A percentile compares a stretch with the other conserved stretches of the same genome.
Evolutionary conservation across 345 rosid species (phyloP).

Genomic region (Aquilaria yunnanensis): DNA sequence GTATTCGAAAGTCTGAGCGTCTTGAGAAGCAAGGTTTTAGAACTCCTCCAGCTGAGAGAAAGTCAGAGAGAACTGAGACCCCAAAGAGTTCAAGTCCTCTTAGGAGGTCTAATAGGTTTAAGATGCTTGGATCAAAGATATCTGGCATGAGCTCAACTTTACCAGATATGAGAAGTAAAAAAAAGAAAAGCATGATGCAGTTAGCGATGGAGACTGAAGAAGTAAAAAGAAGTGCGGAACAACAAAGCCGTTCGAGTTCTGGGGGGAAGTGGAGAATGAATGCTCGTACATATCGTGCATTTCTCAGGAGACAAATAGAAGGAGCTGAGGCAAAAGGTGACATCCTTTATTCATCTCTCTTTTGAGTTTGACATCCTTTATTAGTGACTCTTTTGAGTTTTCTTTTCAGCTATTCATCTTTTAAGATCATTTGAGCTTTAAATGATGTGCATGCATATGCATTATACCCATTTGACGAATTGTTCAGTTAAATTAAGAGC

Average conservation of each 20-base stretch:
- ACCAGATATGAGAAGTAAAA: conserved; percentile 22
- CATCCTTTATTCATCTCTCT: background rate
- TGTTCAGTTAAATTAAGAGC: conserved; percentile 4
- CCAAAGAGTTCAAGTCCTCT: conserved; percentile 27
- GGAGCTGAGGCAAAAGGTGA: conserved; percentile 26
- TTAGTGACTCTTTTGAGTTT: background rate
- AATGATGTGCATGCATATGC: background rate
- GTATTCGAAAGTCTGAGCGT: conserved; percentile 47
- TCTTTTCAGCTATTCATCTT: background rate
- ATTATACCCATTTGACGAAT: background rate
- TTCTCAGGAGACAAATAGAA: conserved; percentile 27
- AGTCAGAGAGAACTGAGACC: conserved; percentile 35
- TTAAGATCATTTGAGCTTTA: conserved; percentile 1
- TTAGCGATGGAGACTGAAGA: conserved; percentile 30
- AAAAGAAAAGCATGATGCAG: conserved; percentile 24
- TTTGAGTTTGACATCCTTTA: background rate
- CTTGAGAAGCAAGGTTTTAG: conserved; percentile 27
- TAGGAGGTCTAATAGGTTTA: conserved; percentile 54
- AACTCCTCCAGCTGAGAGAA: conserved; percentile 30
- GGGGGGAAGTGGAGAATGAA: conserved; percentile 16
- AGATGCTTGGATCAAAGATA: conserved; percentile 37
- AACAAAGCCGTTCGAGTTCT: conserved; percentile 1
- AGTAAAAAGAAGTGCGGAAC: conserved; percentile 13
- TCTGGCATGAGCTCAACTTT: conserved; percentile 23
- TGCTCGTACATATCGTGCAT: conserved; percentile 42